These are phyloP conservation scores for Polymyxa betae DNA, from an alignment of 208 protist genomes.

Conservation along the genomic window DNA sequence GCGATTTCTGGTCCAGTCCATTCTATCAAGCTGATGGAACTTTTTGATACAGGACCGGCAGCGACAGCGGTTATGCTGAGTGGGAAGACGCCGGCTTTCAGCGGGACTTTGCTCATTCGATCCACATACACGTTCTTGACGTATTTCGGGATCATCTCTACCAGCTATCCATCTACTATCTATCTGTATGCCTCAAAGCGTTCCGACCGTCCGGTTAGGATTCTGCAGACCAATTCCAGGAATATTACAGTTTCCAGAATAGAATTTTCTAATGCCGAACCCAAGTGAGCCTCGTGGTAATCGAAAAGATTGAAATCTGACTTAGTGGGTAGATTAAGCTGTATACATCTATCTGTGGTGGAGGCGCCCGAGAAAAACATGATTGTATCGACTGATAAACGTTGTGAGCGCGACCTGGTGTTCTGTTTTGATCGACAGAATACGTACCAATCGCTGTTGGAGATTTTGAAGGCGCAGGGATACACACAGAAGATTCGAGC, in stretches of 20 bases:
- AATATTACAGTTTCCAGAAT: background rate
- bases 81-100: background rate
- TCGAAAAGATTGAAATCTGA: background rate
- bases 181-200: slow-evolving; percentile 31
- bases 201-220: background rate
- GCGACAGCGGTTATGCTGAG: background rate
- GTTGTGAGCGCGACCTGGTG: background rate
- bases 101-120: background rate
- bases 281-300: background rate
- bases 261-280: background rate
- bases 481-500: slow-evolving; percentile 1
- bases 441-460: slow-evolving; percentile 25
- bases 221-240: background rate
- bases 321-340: background rate
- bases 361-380: background rate
- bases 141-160: background rate
- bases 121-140: background rate
- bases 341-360: background rate
- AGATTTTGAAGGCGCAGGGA: slow-evolving; percentile 18
- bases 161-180: background rate
- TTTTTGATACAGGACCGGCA: background rate
- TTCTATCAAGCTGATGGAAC: background rate
- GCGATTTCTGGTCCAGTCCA: background rate
- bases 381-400: background rate
- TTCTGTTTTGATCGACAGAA: background rate